These are phyloP conservation scores for Pythium dissimile DNA, from an alignment of 352 stramenopile genomes.

Conservation along the genomic window DNA sequence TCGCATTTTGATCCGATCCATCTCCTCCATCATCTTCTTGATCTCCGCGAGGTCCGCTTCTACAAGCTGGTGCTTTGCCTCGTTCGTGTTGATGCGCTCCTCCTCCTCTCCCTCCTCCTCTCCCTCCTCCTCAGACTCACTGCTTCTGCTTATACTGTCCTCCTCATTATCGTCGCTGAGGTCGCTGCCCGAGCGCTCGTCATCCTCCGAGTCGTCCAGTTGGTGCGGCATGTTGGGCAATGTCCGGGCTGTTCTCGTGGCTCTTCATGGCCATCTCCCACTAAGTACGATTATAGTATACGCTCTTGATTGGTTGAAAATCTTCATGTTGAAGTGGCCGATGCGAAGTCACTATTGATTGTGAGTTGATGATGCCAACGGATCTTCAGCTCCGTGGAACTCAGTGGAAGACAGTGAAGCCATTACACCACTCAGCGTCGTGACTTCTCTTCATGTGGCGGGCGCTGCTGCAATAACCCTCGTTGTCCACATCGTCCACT, in stretches of 20 bases:
- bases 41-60: conserved; percentile 41
- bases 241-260: not conserved
- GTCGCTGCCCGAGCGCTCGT: conserved; percentile 15
- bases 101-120: conserved; percentile 21
- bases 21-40: conserved; percentile 47
- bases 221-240: conserved; percentile 3
- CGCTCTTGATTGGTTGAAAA: conserved; percentile 5
- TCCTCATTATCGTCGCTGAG: conserved; percentile 15
- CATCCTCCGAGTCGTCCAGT: conserved; percentile 13
- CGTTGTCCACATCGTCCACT: no score
- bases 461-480: not conserved
- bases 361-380: not conserved
- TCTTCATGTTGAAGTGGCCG: conserved; percentile 11
- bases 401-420: conserved; percentile 1
- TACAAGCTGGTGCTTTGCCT: conserved; percentile 33
- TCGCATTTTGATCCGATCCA: conserved; percentile 54
- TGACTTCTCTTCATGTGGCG: not conserved
- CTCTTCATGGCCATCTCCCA: not conserved
- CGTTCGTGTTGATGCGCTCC: conserved; percentile 6
- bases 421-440: conserved; percentile 15
- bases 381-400: not conserved
- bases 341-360: no score
- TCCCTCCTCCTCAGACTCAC: not conserved
- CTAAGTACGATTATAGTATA: conserved; percentile 7
- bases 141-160: not conserved